Percentiles rank a stretch among this genome's conserved stretches.
Evolutionary conservation across 192 early-diverging fungal genomes (phyloP).

Genomic region (Entrophospora sp.): DNA sequence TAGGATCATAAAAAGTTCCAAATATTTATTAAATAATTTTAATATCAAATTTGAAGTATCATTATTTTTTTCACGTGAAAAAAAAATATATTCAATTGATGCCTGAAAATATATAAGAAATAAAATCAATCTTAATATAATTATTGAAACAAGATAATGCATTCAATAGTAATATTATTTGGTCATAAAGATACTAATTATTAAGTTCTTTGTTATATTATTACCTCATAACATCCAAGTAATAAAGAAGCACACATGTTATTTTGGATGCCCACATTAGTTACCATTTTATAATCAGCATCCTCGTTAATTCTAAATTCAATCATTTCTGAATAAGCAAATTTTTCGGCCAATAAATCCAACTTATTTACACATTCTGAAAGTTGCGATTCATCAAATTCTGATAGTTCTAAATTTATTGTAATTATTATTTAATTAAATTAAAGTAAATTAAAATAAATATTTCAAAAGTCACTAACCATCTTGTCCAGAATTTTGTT

Average conservation of each 20-base stretch:
- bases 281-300: slow-evolving; percentile 50
- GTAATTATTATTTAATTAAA: too few species aligned
- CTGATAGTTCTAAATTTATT: not conserved
- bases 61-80: not conserved
- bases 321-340: slow-evolving; percentile 47
- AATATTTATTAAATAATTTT: slow-evolving; percentile 38
- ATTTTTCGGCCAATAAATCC: slow-evolving; percentile 28
- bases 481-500: not conserved
- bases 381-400: slow-evolving; percentile 19
- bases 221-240: slow-evolving; percentile 50
- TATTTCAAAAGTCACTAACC: slow-evolving; percentile 17
- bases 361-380: slow-evolving; percentile 20
- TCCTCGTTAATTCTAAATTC: slow-evolving; percentile 59
- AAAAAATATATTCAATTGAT: slow-evolving; percentile 30
- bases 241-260: slow-evolving; percentile 41
- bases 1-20: slow-evolving; percentile 31
- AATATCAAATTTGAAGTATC: slow-evolving; percentile 32
- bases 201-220: slow-evolving; percentile 30
- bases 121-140: not conserved
- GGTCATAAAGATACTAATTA: not conserved
- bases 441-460: slow-evolving; percentile 19
- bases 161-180: not conserved
- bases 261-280: slow-evolving; percentile 45
- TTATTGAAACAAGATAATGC: not conserved
- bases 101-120: slow-evolving; percentile 13